phyloP scores from a whole-genome alignment of 805 yeast genomes.

The Wickerhamomyces sydowiorum region DNA sequence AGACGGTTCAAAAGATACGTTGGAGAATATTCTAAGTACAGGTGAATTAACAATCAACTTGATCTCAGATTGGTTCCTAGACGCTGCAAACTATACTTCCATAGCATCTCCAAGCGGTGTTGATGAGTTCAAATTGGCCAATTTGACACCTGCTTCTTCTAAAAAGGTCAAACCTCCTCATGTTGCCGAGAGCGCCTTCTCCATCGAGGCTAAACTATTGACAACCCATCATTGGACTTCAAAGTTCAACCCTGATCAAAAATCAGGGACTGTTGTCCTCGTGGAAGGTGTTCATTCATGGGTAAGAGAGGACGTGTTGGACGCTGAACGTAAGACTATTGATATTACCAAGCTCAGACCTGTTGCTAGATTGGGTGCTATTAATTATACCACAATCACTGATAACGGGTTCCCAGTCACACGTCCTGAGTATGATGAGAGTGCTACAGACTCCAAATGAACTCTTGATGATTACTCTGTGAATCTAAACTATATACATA shows the following conservation, averaged over 20 bases:
- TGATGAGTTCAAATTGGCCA: conserved; percentile 52
- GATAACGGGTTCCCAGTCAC: conserved; percentile 9
- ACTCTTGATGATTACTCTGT: too few relatives aligned
- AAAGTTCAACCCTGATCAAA: conserved; percentile 25
- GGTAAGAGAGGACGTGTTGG: conserved; percentile 47
- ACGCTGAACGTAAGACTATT: conserved; percentile 31
- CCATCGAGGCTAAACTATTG: conserved; percentile 48
- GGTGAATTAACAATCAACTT: conserved; percentile 51
- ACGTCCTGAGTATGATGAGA: neutral
- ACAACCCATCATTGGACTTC: conserved; percentile 40
- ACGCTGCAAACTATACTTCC: conserved; percentile 52
- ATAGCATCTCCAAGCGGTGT: conserved; percentile 41
- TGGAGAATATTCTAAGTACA: conserved; percentile 41
- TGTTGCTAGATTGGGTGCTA: conserved; percentile 49
- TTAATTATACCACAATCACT: conserved; percentile 37
- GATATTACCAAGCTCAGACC: conserved; percentile 47
- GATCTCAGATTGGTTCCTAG: conserved; percentile 58
- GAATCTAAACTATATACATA: too few relatives aligned
- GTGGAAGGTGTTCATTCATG: conserved; percentile 57
- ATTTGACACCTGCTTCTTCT: conserved; percentile 43
- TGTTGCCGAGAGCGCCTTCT: conserved; percentile 58
- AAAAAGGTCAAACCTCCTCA: conserved; percentile 44
- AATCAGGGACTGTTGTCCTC: conserved; percentile 34
- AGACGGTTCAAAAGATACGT: conserved; percentile 41
- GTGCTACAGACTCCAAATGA: too few relatives aligned